Evolutionary conservation across 2,329 filamentous ascomycete species (phyloP).

Genomic region (Trichoderma hamatum): DNA sequence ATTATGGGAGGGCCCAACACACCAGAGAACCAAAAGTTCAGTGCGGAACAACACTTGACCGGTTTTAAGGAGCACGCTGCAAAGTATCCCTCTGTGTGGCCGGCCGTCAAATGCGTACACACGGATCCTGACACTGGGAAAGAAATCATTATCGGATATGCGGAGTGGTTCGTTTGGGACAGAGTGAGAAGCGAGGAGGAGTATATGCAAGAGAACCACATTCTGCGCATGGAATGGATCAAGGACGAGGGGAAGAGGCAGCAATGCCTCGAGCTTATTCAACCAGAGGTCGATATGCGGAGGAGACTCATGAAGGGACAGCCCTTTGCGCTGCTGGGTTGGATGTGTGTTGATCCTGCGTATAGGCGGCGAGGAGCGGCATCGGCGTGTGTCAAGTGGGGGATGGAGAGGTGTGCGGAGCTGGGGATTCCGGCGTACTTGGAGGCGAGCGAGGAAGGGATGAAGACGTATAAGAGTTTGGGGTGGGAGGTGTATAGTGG

Average conservation of each 20-base stretch:
- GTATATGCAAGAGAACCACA: neutral
- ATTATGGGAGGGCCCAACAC: constrained; percentile 16
- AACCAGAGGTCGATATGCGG: neutral
- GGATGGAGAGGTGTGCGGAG: constrained; percentile 27
- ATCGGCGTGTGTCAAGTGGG: constrained; percentile 18
- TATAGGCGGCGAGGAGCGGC: constrained; percentile 17
- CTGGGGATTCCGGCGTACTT: constrained; percentile 26
- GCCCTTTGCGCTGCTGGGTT: constrained; percentile 21
- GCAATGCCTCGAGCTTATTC: neutral
- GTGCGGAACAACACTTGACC: constrained; percentile 1
- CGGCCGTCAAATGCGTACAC: constrained; percentile 25
- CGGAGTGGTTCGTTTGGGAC: constrained; percentile 27
- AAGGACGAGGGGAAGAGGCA: constrained; percentile 1
- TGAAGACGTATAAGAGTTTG: constrained; percentile 24
- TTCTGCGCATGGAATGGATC: constrained; percentile 12
- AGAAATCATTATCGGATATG: constrained; percentile 26
- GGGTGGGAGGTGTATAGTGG: constrained; percentile 21
- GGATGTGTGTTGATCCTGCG: constrained; percentile 22
- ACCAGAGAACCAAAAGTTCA: constrained; percentile 7
- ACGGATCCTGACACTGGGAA: constrained; percentile 1
- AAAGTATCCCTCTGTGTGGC: constrained; percentile 19
- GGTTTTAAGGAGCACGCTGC: constrained; percentile 14
- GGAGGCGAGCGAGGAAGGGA: constrained; percentile 28
- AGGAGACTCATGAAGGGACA: constrained; percentile 1
- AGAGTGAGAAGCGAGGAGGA: constrained; percentile 19